Conservation (phyloP, 345 rosid genomes). For the Clarkia xantiana region DNA sequence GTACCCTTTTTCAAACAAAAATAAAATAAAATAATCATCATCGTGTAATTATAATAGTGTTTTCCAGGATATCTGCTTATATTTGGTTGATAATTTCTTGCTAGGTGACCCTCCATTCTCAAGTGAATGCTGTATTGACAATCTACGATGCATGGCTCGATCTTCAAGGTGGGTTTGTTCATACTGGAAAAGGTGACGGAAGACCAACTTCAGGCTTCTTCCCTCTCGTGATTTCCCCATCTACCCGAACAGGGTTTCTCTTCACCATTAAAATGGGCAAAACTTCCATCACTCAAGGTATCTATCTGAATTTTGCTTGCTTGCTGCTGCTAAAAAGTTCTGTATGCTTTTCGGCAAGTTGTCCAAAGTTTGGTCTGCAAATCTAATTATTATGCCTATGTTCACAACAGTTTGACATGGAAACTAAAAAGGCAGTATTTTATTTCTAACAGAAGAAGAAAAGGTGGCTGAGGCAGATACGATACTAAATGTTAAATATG, state of each 20-base stretch:
- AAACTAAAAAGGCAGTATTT: neutral
- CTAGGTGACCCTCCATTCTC: constrained; percentile 82
- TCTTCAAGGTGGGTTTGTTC: constrained; percentile 84
- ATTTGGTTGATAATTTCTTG: neutral
- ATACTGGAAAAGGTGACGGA: constrained; percentile 48
- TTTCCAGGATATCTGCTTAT: neutral
- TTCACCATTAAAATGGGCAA: constrained; percentile 57
- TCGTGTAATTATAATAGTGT: no score
- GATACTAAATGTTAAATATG: constrained; percentile 65
- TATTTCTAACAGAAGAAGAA: constrained; percentile 28
- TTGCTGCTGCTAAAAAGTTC: no score
- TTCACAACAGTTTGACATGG: no score
- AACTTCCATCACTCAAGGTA: constrained; percentile 3
- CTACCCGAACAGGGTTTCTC: constrained; percentile 62
- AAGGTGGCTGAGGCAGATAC: constrained; percentile 34
- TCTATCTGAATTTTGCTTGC: no score
- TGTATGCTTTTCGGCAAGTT: no score
- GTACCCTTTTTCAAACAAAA: no score
- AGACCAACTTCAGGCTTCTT: constrained; percentile 69
- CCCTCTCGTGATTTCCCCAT: constrained; percentile 71
- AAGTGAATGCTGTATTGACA: constrained; percentile 73
- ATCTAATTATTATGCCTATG: no score
- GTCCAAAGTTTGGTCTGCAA: no score
- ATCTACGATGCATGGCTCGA: constrained; percentile 86
- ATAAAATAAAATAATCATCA: no score